A percentile compares a stretch with the other conserved stretches of the same genome.
Conservation (phyloP, 75 land plant species). For the Pseudotsuga menziesii region DNA sequence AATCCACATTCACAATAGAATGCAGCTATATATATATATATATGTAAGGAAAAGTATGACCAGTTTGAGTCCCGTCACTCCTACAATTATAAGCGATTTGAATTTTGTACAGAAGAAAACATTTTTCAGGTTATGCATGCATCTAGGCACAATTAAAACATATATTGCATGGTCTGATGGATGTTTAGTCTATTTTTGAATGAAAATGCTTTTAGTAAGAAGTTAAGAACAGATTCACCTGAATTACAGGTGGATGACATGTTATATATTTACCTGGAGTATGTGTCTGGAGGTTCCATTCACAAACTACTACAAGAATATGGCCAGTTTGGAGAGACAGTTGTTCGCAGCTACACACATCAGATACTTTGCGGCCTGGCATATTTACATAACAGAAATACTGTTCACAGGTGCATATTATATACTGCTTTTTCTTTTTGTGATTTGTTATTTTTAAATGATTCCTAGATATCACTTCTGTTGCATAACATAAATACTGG, state of each 20-base stretch:
- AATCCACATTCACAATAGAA: too few relatives aligned
- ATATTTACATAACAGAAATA: constrained; percentile 76
- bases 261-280: constrained; percentile 87
- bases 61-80: background rate
- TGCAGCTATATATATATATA: too few relatives aligned
- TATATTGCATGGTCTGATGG: background rate
- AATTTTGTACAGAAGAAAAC: too few relatives aligned
- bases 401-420: constrained; percentile 80
- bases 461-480: background rate
- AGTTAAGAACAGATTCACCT: background rate
- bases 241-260: constrained; percentile 51
- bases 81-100: too few relatives aligned
- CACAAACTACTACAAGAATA: constrained; percentile 88
- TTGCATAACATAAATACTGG: constrained; percentile 77
- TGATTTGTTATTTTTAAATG: background rate
- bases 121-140: background rate
- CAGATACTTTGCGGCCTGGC: constrained; percentile 89
- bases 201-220: background rate
- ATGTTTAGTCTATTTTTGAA: background rate
- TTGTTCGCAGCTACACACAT: constrained; percentile 72
- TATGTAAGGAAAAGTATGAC: too few relatives aligned
- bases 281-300: constrained; percentile 93
- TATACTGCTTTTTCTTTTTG: background rate
- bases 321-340: constrained; percentile 85
- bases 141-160: background rate